Percentiles rank a stretch among this genome's conserved stretches.
Conservation (phyloP, 495 filamentous ascomycete genomes). For the Letharia lupina region DNA sequence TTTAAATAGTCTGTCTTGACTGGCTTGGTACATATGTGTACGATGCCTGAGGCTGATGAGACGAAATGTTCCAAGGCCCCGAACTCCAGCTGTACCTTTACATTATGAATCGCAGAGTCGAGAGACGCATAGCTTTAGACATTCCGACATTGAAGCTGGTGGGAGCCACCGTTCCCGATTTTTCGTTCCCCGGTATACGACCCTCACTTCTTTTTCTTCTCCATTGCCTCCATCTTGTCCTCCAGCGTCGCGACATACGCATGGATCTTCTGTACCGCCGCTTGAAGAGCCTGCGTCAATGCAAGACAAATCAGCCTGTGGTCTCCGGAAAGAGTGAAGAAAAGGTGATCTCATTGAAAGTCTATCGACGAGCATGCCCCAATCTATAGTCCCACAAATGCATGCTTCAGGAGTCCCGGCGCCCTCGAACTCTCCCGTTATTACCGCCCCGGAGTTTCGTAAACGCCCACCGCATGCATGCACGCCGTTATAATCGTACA, state of each 20-base stretch:
- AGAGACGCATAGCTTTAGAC: not conserved
- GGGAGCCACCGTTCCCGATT: not conserved
- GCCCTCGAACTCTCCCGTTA: not conserved
- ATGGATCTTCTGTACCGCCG: conserved; percentile 76
- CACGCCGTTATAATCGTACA: not conserved
- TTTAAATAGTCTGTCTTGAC: not conserved
- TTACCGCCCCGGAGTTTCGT: not conserved
- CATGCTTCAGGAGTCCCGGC: not conserved
- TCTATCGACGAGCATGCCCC: conserved; percentile 10
- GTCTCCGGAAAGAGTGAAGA: conserved; percentile 14
- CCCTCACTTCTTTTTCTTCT: conserved; percentile 49
- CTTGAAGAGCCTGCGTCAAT: conserved; percentile 65
- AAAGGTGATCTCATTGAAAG: conserved; percentile 21
- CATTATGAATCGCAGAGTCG: not conserved
- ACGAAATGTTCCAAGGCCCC: not conserved
- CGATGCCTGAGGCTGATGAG: not conserved
- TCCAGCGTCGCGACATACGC: conserved; percentile 74
- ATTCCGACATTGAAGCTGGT: not conserved
- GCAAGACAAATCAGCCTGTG: conserved; percentile 15
- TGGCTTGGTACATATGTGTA: not conserved
- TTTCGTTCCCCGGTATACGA: not conserved
- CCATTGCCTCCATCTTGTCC: conserved; percentile 63
- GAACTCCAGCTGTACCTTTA: not conserved
- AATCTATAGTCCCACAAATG: conserved; percentile 3
- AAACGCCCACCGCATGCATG: not conserved